Evolutionary conservation across 805 yeast species (phyloP).

Genomic region (Dipodascus geniculatus): DNA sequence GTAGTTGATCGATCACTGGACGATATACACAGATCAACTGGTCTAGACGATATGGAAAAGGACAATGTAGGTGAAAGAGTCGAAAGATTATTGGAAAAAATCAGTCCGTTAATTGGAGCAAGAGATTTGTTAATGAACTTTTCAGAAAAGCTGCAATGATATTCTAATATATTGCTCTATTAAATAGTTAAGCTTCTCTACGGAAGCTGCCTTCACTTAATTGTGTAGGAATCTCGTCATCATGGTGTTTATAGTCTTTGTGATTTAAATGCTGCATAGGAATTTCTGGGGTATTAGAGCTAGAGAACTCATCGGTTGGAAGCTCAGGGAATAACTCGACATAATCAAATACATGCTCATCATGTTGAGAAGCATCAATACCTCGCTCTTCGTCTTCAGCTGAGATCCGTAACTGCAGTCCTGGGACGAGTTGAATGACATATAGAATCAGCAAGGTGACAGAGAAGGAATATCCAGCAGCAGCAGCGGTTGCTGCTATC

Average conservation of each 20-base stretch:
- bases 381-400: conserved; percentile 85
- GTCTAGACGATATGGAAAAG: too few relatives aligned
- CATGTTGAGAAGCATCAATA: conserved; percentile 81
- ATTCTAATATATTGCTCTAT: background rate
- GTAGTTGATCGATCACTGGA: background rate
- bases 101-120: background rate
- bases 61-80: background rate
- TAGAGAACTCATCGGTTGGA: background rate
- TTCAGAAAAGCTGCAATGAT: background rate
- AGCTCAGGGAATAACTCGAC: conserved; percentile 20
- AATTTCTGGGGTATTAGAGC: background rate
- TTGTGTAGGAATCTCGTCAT: background rate
- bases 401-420: conserved; percentile 67
- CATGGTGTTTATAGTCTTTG: background rate
- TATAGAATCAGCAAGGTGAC: conserved; percentile 60
- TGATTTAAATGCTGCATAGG: background rate
- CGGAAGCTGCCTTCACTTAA: background rate
- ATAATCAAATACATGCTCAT: conserved; percentile 61
- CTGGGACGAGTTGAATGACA: conserved; percentile 63
- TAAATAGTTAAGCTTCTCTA: too few relatives aligned
- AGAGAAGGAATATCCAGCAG: conserved; percentile 63
- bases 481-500: conserved; percentile 63
- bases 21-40: background rate
- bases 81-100: background rate
- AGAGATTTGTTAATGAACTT: background rate